phyloP scores from a whole-genome alignment of 352 stramenopile species.

The Phytopythium cucurbitacearum region DNA sequence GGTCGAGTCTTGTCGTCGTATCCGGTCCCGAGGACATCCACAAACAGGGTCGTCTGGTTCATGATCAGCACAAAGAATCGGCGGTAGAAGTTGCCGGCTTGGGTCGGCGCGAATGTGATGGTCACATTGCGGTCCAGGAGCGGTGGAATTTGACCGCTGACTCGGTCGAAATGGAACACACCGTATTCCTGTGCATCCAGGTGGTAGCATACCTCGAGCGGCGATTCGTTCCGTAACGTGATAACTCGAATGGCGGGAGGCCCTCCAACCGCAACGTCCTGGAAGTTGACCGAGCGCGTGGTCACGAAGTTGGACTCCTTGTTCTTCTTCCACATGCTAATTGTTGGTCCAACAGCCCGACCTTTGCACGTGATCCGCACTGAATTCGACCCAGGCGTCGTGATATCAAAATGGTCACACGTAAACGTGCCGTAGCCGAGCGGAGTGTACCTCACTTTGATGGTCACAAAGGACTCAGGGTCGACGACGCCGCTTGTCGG shows the following conservation, averaged over 20 bases:
- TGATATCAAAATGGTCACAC: slow-evolving; percentile 88
- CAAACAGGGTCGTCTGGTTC: slow-evolving; percentile 78
- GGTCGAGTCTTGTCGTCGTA: slow-evolving; percentile 88
- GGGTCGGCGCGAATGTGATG: slow-evolving; percentile 75
- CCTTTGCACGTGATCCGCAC: slow-evolving; percentile 74
- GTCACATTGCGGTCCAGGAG: slow-evolving; percentile 76
- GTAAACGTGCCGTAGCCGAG: slow-evolving; percentile 84
- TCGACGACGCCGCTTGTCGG: slow-evolving; percentile 63
- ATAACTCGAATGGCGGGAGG: slow-evolving; percentile 60
- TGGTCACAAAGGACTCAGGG: slow-evolving; percentile 57
- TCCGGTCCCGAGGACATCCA: slow-evolving; percentile 88
- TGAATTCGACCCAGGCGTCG: slow-evolving; percentile 85
- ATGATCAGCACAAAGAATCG: slow-evolving; percentile 84
- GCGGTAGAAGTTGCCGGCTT: slow-evolving; percentile 89
- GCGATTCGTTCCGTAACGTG: slow-evolving; percentile 79
- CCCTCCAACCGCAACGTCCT: slow-evolving; percentile 69
- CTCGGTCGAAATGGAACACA: slow-evolving; percentile 84
- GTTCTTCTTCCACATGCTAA: slow-evolving; percentile 86
- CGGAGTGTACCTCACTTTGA: slow-evolving; percentile 81
- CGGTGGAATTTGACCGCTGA: slow-evolving; percentile 75
- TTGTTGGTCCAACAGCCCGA: slow-evolving; percentile 43
- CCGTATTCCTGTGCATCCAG: slow-evolving; percentile 69
- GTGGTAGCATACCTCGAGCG: slow-evolving; percentile 68
- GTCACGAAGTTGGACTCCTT: slow-evolving; percentile 60
- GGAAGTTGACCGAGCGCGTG: slow-evolving; percentile 87